Conservation (phyloP, 1,284 basidiomycete species). For the Ganoderma multipileum region DNA sequence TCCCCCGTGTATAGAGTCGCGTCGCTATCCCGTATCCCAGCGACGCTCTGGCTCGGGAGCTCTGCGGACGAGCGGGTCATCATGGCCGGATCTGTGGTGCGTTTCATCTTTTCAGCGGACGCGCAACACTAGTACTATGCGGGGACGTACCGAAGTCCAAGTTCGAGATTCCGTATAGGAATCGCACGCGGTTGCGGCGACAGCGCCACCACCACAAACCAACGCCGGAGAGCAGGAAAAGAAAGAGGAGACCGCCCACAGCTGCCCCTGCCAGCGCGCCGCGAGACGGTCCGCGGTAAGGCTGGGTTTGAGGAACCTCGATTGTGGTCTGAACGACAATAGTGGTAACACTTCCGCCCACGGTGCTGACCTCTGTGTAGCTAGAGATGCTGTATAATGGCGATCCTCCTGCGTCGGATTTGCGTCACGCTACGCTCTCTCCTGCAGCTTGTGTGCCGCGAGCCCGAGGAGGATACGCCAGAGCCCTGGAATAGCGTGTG, state of each 20-base stretch:
- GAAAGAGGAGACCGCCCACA: neutral
- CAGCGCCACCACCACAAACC: neutral
- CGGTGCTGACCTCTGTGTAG: neutral
- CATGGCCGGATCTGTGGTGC: neutral
- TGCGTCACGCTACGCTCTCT: neutral
- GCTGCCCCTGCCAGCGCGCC: neutral
- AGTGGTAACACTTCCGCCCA: neutral
- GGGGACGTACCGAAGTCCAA: neutral
- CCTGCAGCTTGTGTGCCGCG: neutral
- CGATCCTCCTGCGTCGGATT: no score
- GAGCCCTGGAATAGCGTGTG: neutral
- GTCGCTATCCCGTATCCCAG: neutral
- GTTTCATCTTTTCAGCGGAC: neutral
- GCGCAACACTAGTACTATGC: neutral
- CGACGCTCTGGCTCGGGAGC: neutral
- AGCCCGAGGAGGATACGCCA: neutral
- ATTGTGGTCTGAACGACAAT: neutral
- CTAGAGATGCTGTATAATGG: neutral
- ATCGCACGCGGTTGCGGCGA: neutral
- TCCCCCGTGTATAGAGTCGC: neutral
- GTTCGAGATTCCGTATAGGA: constrained; percentile 1
- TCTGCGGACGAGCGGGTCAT: neutral
- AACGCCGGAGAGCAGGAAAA: neutral
- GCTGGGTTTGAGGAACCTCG: neutral
- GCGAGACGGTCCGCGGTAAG: neutral